A percentile compares a stretch with the other conserved stretches of the same genome.
These are phyloP conservation scores for Carex pumila DNA, from an alignment of 176 grass and related monocot species.

Conservation along the genomic window DNA sequence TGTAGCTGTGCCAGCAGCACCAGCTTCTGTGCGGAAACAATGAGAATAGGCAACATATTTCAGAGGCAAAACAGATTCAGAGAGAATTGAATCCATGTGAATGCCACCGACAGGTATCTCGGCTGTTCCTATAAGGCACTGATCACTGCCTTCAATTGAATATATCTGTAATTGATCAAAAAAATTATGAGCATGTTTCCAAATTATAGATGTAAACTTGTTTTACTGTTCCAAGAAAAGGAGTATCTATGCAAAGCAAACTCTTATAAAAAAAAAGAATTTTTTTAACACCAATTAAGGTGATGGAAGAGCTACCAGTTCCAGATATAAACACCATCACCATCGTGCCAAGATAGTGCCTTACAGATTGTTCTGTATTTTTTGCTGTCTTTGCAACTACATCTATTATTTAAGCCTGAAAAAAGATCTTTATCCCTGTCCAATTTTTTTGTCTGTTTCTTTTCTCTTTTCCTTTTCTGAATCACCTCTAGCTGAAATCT, in stretches of 20 bases:
- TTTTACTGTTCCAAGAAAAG: not conserved
- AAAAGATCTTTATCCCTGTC: not conserved
- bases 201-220: not conserved
- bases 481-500: not conserved
- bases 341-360: not conserved
- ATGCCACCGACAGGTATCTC: constrained; percentile 98
- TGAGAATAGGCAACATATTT: constrained; percentile 98
- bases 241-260: not conserved
- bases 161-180: constrained; percentile 49
- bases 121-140: constrained; percentile 94
- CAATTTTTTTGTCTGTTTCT: not conserved
- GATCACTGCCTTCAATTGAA: constrained; percentile 78
- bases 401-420: not conserved
- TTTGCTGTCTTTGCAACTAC: not conserved
- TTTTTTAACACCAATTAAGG: not conserved
- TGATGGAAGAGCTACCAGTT: not conserved
- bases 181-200: not conserved
- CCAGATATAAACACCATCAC: not conserved
- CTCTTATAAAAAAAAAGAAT: not conserved
- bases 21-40: constrained; percentile 94
- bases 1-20: constrained; percentile 73
- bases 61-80: constrained; percentile 56
- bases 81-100: constrained; percentile 91
- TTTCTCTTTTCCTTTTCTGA: not conserved
- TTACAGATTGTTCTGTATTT: not conserved